Evolutionary conservation across 164 flowering plant species (phyloP), one percentile per base, ranked within the genome.

Genomic region (Pachysandra terminalis): DNA sequence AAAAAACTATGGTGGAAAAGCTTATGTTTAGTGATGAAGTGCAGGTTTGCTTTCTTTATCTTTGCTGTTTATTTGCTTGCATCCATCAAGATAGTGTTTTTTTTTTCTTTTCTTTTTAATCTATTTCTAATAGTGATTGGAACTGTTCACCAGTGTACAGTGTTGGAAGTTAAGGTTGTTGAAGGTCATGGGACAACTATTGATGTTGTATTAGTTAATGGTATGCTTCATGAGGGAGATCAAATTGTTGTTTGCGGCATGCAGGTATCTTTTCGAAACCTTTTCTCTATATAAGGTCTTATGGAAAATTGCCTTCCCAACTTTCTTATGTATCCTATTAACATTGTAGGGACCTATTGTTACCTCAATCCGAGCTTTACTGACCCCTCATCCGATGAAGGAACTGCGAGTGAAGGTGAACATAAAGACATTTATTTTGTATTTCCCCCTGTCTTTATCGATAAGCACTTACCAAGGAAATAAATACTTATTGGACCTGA

Each of bases 351-450:
- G 92, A 2, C 98, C 99, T 55, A 93, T 96, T 75, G 96, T 87
- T 40, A 86, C 99, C 21, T 75, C 84, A 4, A 96, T 96, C 40
- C 84, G 99, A 72, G 94, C 99, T 62, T 78, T 96, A 70, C 73
- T 96, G 79, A 93, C 98, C 41, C 99, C 99, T 12, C 99, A 93
- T 74, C 98, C 98, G 53, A 93, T 96, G 99, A 93, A 93, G 80
- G 99, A 96, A 80, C 86, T 96, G 16, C 84, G 98, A 64, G 87
- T 96, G 32, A 96, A 96, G 99, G 98, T 93, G 70, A 61, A 61
- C 26, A 45, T 45, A 16, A 7, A 3, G 10, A 13, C 16, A 13
- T n/a, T 66, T 12, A 6, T n/a, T 21, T 49, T 21, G 22, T 45
- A 21, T 27, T 63, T n/a, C 52, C 19, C 35, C 32, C 56, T 1